phyloP scores from a whole-genome alignment of 2,329 filamentous ascomycete species.

The Cladosporium sp. region DNA sequence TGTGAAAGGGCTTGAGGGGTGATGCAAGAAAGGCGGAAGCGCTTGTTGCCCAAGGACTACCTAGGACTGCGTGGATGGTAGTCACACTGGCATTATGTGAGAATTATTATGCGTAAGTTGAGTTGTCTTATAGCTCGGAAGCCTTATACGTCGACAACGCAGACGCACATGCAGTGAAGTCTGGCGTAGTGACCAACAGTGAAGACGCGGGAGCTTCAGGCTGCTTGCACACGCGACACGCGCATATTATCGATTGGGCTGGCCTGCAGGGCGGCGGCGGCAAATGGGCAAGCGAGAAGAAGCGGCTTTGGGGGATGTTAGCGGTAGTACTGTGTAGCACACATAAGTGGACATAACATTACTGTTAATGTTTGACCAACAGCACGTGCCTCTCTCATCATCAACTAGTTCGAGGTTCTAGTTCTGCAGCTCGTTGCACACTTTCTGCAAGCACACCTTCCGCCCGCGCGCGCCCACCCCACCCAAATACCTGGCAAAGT shows the following conservation, averaged over 20 bases:
- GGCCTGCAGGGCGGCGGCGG: not conserved
- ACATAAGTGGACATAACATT: not conserved
- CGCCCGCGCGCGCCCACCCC: not conserved
- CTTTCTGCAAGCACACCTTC: constrained; percentile 1
- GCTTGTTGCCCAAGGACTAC: not conserved
- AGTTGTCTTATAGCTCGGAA: not conserved
- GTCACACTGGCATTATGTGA: not conserved
- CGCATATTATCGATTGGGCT: constrained; percentile 2
- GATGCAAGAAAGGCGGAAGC: not conserved
- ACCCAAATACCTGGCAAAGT: not conserved
- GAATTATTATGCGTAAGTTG: not conserved
- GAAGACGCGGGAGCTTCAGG: not conserved
- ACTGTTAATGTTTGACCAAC: not conserved
- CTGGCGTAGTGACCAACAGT: not conserved
- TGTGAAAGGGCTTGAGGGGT: constrained; percentile 1
- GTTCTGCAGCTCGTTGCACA: not conserved
- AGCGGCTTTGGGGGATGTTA: not conserved
- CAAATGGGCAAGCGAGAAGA: not conserved
- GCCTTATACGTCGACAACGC: not conserved
- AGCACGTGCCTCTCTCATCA: not conserved
- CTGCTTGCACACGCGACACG: not conserved
- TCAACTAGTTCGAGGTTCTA: not conserved
- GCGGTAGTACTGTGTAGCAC: not conserved
- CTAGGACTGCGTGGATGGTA: not conserved
- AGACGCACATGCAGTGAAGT: not conserved